Evolutionary conservation across 345 rosid genomes (phyloP), one percentile per base, ranked within the genome.

Genomic region (Boechera divaricarpa): DNA sequence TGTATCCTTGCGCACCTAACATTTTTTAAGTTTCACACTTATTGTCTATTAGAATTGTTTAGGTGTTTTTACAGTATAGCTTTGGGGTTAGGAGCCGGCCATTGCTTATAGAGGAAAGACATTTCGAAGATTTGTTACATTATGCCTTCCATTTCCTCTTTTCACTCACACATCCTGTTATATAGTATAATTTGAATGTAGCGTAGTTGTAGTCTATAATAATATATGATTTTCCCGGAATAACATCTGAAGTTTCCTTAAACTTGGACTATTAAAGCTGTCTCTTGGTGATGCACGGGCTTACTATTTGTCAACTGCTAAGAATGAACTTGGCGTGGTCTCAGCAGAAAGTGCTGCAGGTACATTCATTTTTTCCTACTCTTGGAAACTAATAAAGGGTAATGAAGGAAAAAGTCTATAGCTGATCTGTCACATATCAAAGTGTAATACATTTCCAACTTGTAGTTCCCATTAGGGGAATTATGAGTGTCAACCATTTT

Each of bases 281-380:
- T 94, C 98, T 28, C 93, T 92, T 36, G 98, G 98, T 76, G 98
- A 94, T 83, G 87, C 97, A 48, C 92, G 97, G 69, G 95, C 98
- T 52, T 94, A 94, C 83, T 89, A 89, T 80, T 82, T 94, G 39
- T 90, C 98, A 49, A 94, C 98, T 2, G 97, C 95, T 9, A 83
- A 89, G 83, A 92, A 94, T 66, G 97, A 94, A 61, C 88, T 92
- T 18, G 98, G 98, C 18, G 97, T 94, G 41, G 86, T 94, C 47
- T 89, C 98, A 11, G 97, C 97, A 6, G 93, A 92, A 66, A 92
- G 98, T 71, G 44, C 82, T 57, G 89, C 97, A 65, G 98, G 98
- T 92, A 86, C 78, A 52, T 42, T 18, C 6, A 51, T 51, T 62
- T 18, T 51, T 51, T 62, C 18, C 21, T 54, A 1, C 4, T 24